These are phyloP conservation scores for Trichomonascaceae sp. DNA, from an alignment of 1,139 yeast species.

Conservation along the genomic window DNA sequence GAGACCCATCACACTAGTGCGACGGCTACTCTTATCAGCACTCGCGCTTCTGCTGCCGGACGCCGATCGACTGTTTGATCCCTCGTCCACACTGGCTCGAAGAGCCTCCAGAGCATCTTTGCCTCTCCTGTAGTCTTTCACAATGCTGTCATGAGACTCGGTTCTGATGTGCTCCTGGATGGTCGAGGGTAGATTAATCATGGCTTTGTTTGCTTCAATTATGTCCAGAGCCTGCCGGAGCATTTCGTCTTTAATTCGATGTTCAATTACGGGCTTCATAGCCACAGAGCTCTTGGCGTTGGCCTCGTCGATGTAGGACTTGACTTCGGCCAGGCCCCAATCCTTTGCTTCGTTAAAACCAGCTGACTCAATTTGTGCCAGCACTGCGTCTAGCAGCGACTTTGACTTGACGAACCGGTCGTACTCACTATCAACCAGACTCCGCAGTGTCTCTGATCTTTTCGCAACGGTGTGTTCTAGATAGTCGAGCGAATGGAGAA, in stretches of 20 bases:
- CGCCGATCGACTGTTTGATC: not conserved
- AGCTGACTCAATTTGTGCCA: constrained; percentile 34
- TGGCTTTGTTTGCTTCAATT: constrained; percentile 45
- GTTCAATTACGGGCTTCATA: constrained; percentile 65
- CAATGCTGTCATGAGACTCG: constrained; percentile 57
- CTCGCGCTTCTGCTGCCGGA: not conserved
- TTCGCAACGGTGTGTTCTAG: constrained; percentile 50
- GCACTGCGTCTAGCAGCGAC: constrained; percentile 46
- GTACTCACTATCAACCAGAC: constrained; percentile 61
- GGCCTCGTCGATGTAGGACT: constrained; percentile 24
- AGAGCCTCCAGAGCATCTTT: constrained; percentile 25
- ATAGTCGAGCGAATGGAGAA: constrained; percentile 41
- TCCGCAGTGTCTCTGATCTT: constrained; percentile 53
- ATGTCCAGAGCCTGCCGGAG: constrained; percentile 48
- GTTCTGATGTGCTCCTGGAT: constrained; percentile 40
- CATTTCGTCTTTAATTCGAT: constrained; percentile 46
- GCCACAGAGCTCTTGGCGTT: constrained; percentile 41
- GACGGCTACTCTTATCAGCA: not conserved
- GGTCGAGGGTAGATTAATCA: constrained; percentile 61
- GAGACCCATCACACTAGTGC: not conserved
- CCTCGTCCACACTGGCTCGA: constrained; percentile 4
- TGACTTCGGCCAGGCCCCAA: constrained; percentile 22
- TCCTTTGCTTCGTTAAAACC: constrained; percentile 28
- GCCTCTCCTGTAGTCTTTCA: constrained; percentile 57
- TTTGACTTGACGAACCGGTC: constrained; percentile 67